Evolutionary conservation across 495 filamentous ascomycete species (phyloP).

Genomic region (Aspergillus indologenus): DNA sequence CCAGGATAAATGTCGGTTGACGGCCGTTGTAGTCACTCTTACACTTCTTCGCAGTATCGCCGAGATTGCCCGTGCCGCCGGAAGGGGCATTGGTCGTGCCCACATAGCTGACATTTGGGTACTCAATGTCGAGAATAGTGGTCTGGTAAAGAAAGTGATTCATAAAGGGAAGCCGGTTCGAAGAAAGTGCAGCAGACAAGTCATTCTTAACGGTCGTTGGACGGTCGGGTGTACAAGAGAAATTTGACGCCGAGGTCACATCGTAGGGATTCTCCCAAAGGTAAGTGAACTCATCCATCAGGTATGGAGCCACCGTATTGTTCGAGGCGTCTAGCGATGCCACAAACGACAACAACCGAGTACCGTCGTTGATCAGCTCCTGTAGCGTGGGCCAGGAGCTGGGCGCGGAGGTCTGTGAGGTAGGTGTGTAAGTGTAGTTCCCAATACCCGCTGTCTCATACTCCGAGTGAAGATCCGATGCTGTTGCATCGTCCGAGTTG

Average conservation of each 20-base stretch:
- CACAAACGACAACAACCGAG: constrained; percentile 64
- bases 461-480: constrained; percentile 50
- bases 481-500: constrained; percentile 61
- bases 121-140: constrained; percentile 48
- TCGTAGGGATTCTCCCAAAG: constrained; percentile 79
- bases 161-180: constrained; percentile 56
- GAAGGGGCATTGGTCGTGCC: constrained; percentile 56
- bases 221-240: constrained; percentile 63
- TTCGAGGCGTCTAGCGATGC: constrained; percentile 44
- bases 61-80: constrained; percentile 56
- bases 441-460: constrained; percentile 59
- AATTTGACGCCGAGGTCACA: constrained; percentile 58
- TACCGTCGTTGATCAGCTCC: constrained; percentile 60
- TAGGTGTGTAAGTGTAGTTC: constrained; percentile 58
- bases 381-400: constrained; percentile 66
- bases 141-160: constrained; percentile 69
- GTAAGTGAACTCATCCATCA: constrained; percentile 70
- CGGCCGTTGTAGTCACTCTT: constrained; percentile 47
- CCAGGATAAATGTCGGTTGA: constrained; percentile 65
- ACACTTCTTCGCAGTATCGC: constrained; percentile 55
- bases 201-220: constrained; percentile 45
- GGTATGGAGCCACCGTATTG: constrained; percentile 54
- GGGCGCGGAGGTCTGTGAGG: constrained; percentile 39
- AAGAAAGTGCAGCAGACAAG: constrained; percentile 42
- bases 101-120: constrained; percentile 59